phyloP scores from a whole-genome alignment of 257 asterid genomes.

The Linaria vulgaris region DNA sequence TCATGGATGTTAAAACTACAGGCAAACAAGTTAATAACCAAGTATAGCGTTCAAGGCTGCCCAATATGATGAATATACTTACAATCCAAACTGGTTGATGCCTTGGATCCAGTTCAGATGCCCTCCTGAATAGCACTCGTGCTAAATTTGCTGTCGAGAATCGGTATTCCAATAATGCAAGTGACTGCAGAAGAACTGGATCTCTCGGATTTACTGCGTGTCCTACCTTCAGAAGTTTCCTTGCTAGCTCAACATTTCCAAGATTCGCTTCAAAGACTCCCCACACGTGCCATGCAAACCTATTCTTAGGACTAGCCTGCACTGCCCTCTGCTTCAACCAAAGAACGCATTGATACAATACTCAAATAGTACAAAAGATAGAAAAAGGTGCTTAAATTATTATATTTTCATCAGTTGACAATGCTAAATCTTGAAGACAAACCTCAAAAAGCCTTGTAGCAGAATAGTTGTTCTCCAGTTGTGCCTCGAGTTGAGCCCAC shows the following conservation, averaged over 20 bases:
- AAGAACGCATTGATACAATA: neutral
- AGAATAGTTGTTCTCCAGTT: conserved; percentile 53
- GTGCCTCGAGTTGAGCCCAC: conserved; percentile 98
- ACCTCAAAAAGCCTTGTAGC: conserved; percentile 89
- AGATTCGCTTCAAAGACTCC: conserved; percentile 86
- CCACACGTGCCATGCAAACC: conserved; percentile 99
- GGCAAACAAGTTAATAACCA: neutral
- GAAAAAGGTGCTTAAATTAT: neutral
- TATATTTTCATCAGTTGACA: neutral
- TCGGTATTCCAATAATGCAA: conserved; percentile 74
- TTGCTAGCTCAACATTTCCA: conserved; percentile 64
- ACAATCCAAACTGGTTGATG: conserved; percentile 99
- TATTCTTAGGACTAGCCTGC: conserved; percentile 93
- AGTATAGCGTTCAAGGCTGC: neutral
- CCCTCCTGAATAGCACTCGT: conserved; percentile 65
- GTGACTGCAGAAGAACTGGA: conserved; percentile 94
- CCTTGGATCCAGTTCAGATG: conserved; percentile 78
- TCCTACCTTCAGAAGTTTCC: conserved; percentile 87
- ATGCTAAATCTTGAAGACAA: neutral
- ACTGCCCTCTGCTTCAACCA: conserved; percentile 68
- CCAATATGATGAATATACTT: conserved; percentile 24
- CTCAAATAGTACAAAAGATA: neutral
- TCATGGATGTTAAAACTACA: neutral
- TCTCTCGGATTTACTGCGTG: conserved; percentile 89
- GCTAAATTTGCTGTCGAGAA: conserved; percentile 76